Evolutionary conservation across 192 early-diverging fungal genomes (phyloP), one percentile per base, ranked within the genome.

Genomic region (Backusella morwellensis): DNA sequence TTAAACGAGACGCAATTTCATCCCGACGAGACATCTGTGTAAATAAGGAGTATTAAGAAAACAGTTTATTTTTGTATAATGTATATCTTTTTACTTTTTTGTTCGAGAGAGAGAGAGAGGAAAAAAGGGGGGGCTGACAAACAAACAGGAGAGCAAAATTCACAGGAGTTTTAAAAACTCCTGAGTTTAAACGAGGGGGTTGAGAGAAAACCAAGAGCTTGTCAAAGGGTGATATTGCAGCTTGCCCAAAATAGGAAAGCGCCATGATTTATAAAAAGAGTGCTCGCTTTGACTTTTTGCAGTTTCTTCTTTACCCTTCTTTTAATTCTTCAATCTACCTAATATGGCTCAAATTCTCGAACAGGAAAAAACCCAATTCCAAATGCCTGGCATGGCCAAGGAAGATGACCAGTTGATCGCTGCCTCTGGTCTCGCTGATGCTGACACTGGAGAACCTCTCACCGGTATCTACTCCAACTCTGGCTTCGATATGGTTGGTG

Each of bases 391-490:
- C 26, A 63, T 63, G 56, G 0, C 56, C 7, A 29, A 26, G 56
- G 23, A 63, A 26, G 23, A 29, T 4, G 56, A 63, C 26, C 56
- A 63, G 23, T 29, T 29, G 56, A 23, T 63, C 23, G 26, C 9
- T 63, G 54, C 54, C n/a, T n/a, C 56, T 63, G 56, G 56, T 23
- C 11, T 63, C 11, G 7, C 56, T 63, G 56, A 63, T 26, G 23
- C 56, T 63, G 56, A 63, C 8, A 29, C 56, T 29, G 56, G 56
- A 1, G 56, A 63, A 23, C 70, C 74, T 19, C n/a, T 78, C 6
- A 68, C 80, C 35, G 81, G 86, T n/a, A 52, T 87, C 17, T 87
- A 87, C 35, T 86, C 85, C 5, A 83, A 78, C 44, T 78, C 85
- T 1, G 86, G 86, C 35, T 87, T 87, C 72, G 86, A 87, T 72